A percentile compares a stretch with the other conserved stretches of the same genome.
Evolutionary conservation across 2,329 filamentous ascomycete species (phyloP).

Genomic region (Geosmithia flava): DNA sequence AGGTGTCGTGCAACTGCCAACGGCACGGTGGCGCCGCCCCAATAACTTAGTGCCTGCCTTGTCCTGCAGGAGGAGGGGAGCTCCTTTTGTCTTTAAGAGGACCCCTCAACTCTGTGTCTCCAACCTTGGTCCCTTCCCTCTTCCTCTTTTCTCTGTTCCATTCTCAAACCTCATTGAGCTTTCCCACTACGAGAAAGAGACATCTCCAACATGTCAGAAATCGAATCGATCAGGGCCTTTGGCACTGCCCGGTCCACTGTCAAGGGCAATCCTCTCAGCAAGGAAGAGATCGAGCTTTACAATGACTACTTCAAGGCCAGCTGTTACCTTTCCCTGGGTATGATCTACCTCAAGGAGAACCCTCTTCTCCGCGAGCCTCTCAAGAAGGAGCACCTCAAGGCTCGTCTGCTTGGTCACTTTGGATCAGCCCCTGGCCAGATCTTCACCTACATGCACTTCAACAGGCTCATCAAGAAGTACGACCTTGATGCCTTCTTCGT

Average conservation of each 20-base stretch:
- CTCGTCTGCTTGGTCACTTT: constrained; percentile 64
- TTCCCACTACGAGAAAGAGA: background rate
- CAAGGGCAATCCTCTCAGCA: constrained; percentile 45
- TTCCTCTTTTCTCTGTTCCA: background rate
- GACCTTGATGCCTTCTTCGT: constrained; percentile 61
- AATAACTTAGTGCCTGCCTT: background rate
- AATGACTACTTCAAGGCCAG: constrained; percentile 4
- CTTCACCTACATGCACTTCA: constrained; percentile 75
- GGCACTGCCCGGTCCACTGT: constrained; percentile 54
- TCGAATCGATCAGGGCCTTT: constrained; percentile 49
- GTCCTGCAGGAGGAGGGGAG: background rate
- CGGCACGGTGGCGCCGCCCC: background rate
- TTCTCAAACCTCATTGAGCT: background rate
- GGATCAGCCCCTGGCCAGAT: constrained; percentile 71
- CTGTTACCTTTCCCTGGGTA: constrained; percentile 29
- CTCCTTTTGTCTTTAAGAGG: background rate
- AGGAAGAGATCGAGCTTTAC: constrained; percentile 10
- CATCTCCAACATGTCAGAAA: constrained; percentile 19
- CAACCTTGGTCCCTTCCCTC: background rate
- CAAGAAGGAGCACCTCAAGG: constrained; percentile 59
- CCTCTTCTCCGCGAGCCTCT: constrained; percentile 59
- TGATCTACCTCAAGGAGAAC: constrained; percentile 69
- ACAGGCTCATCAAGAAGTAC: constrained; percentile 71
- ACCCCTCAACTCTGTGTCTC: background rate
- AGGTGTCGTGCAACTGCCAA: background rate